Conservation (phyloP, 2,329 filamentous ascomycete genomes). For the Pestalotiopsis sp. region DNA sequence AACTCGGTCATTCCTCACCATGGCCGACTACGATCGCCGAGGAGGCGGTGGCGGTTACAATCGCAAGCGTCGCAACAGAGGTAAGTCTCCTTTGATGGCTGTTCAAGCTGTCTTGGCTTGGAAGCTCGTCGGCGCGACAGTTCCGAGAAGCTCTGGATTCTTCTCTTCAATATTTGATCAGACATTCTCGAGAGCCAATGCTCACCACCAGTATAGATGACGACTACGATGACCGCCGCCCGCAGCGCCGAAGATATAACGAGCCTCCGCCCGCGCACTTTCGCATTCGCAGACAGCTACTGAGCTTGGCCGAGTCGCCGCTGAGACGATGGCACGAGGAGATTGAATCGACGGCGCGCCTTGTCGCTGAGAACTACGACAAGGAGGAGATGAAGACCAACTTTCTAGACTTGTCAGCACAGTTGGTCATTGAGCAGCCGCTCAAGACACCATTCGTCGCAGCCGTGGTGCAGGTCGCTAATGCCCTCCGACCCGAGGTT, state of each 20-base stretch:
- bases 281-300: constrained; percentile 74
- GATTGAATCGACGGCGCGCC: constrained; percentile 70
- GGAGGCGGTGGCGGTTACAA: constrained; percentile 52
- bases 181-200: constrained; percentile 19
- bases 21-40: constrained; percentile 61
- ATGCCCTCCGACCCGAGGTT: constrained; percentile 75
- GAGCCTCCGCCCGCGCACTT: constrained; percentile 59
- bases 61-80: constrained; percentile 79
- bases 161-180: background rate
- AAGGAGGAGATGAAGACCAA: constrained; percentile 73
- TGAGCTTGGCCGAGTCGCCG: constrained; percentile 80
- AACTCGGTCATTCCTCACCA: constrained; percentile 21
- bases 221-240: constrained; percentile 71
- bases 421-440: constrained; percentile 85
- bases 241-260: constrained; percentile 73
- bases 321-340: constrained; percentile 79
- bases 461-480: constrained; percentile 76
- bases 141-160: background rate
- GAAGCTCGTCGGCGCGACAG: background rate
- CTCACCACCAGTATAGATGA: constrained; percentile 53
- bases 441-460: constrained; percentile 97
- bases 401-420: constrained; percentile 73
- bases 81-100: constrained; percentile 44
- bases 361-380: constrained; percentile 82
- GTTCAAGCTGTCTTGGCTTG: background rate